phyloP scores from a whole-genome alignment of 208 protist species.

The Trypanosoma cruzi region DNA sequence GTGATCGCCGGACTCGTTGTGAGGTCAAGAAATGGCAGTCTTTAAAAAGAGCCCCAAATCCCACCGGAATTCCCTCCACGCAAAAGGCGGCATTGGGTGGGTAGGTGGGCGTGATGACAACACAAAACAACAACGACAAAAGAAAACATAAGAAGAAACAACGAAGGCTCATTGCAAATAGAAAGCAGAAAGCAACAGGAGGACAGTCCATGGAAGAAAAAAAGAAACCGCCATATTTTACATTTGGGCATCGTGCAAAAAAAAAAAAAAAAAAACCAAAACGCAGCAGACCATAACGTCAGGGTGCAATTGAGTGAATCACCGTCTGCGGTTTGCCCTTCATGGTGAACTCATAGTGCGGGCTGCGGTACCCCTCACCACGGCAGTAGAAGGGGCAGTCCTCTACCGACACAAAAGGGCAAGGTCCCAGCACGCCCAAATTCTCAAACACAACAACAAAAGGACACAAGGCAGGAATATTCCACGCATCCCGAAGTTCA shows the following conservation, averaged over 20 bases:
- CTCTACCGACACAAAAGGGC: conserved; percentile 23
- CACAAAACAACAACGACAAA: no score
- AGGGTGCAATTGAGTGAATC: not conserved
- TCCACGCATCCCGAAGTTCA: conserved; percentile 24
- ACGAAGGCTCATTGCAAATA: not conserved
- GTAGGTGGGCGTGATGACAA: no score
- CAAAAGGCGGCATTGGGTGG: no score
- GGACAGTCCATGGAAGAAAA: not conserved
- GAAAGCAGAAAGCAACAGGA: not conserved
- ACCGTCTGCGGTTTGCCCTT: not conserved
- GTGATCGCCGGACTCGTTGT: no score
- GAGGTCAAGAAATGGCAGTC: no score
- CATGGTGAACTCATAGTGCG: conserved; percentile 20
- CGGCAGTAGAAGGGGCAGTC: conserved; percentile 31
- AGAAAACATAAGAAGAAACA: no score
- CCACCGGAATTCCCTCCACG: no score
- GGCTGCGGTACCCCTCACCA: conserved; percentile 15
- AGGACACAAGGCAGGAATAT: conserved; percentile 17
- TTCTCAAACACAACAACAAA: conserved; percentile 20
- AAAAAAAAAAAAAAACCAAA: not conserved
- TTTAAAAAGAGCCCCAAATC: no score
- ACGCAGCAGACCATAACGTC: not conserved
- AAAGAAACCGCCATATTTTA: not conserved
- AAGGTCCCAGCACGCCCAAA: conserved; percentile 21
- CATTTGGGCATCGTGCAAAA: conserved; percentile 8